These are phyloP conservation scores for Debaryomycetaceae sp. DNA, from an alignment of 1,139 yeast species.

Conservation along the genomic window DNA sequence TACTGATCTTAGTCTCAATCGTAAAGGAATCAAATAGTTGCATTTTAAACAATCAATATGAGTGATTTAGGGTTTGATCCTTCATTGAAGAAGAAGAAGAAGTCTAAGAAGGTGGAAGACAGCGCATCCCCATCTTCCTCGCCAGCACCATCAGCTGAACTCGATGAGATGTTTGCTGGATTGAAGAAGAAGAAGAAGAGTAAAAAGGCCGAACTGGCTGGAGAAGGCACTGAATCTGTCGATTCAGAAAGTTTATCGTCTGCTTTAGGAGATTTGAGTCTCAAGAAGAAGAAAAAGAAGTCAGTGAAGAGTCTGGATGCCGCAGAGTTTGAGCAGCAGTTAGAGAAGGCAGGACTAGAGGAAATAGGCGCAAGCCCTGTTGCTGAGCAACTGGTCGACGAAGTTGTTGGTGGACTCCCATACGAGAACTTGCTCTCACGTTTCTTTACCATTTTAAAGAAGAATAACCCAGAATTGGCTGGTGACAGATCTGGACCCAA, in stretches of 20 bases:
- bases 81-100: conserved; percentile 82
- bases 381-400: conserved; percentile 23
- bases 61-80: conserved; percentile 77
- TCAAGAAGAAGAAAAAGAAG: conserved; percentile 89
- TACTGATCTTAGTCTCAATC: neutral
- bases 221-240: conserved; percentile 28
- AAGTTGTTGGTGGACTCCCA: conserved; percentile 57
- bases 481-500: conserved; percentile 93
- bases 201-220: conserved; percentile 37
- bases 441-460: conserved; percentile 80
- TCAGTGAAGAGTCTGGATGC: conserved; percentile 53
- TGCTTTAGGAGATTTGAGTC: conserved; percentile 68
- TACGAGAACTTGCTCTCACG: conserved; percentile 77
- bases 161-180: conserved; percentile 54
- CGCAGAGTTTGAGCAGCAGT: conserved; percentile 83
- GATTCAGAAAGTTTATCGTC: conserved; percentile 55
- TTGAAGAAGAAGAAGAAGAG: conserved; percentile 54
- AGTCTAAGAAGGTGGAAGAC: conserved; percentile 49
- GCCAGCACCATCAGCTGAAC: conserved; percentile 31
- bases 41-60: conserved; percentile 20
- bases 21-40: neutral
- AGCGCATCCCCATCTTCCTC: conserved; percentile 34
- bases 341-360: conserved; percentile 86
- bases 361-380: conserved; percentile 37
- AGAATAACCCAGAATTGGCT: conserved; percentile 96